Evolutionary conservation across 1,139 yeast species (phyloP).

Genomic region (Yamadazyma dushanensis): DNA sequence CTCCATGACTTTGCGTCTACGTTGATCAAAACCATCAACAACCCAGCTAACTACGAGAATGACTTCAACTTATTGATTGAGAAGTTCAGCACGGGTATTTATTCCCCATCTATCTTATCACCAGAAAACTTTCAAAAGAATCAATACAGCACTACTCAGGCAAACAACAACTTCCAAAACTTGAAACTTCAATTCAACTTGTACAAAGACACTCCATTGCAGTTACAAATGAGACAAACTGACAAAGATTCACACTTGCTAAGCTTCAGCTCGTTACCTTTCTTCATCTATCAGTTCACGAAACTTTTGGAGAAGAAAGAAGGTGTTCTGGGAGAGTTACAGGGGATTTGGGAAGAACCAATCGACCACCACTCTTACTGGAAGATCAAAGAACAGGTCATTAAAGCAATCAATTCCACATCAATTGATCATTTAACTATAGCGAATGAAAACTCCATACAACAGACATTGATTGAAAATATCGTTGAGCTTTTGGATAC

Average conservation of each 20-base stretch:
- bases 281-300: slow-evolving; percentile 28
- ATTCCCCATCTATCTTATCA: slow-evolving; percentile 35
- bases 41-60: slow-evolving; percentile 25
- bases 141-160: slow-evolving; percentile 27
- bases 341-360: slow-evolving; percentile 31
- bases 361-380: slow-evolving; percentile 36
- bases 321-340: slow-evolving; percentile 8
- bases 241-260: slow-evolving; percentile 20
- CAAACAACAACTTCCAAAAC: slow-evolving; percentile 39
- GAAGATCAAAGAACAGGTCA: slow-evolving; percentile 33
- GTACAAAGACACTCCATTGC: slow-evolving; percentile 45
- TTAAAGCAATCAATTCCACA: slow-evolving; percentile 23
- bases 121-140: slow-evolving; percentile 26
- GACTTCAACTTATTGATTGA: slow-evolving; percentile 30
- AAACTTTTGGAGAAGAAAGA: slow-evolving; percentile 22
- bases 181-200: slow-evolving; percentile 40
- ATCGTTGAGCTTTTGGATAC: slow-evolving; percentile 19
- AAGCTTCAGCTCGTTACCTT: slow-evolving; percentile 36
- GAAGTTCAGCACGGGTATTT: slow-evolving; percentile 40
- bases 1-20: slow-evolving; percentile 28
- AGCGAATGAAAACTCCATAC: slow-evolving; percentile 23
- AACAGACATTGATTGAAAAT: slow-evolving; percentile 23
- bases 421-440: slow-evolving; percentile 17
- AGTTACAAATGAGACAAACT: slow-evolving; percentile 23
- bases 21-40: slow-evolving; percentile 26